phyloP scores from a whole-genome alignment of 257 asterid genomes.

The Solanum habrochaites region DNA sequence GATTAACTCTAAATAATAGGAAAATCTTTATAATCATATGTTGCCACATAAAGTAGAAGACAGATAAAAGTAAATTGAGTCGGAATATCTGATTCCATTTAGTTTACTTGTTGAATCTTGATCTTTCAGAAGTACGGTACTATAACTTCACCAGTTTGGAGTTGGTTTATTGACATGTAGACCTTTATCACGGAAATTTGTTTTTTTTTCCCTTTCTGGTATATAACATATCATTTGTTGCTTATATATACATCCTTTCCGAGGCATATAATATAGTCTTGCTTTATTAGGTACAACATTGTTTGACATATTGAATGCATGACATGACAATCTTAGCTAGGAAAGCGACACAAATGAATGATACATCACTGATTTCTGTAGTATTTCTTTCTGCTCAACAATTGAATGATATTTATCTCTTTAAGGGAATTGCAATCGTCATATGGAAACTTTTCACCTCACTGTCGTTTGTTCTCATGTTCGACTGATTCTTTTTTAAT shows the following conservation, averaged over 20 bases:
- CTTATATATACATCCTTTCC: background rate
- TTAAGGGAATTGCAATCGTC: background rate
- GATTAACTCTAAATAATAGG: background rate
- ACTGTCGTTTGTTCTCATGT: background rate
- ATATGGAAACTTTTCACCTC: background rate
- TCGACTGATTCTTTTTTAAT: background rate
- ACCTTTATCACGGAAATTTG: background rate
- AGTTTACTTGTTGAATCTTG: background rate
- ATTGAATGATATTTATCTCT: background rate
- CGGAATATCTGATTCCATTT: background rate
- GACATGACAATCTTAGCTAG: background rate
- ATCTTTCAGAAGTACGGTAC: background rate
- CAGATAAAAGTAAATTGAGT: background rate
- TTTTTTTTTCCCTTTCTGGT: background rate
- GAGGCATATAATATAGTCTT: background rate
- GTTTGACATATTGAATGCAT: background rate
- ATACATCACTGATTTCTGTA: background rate
- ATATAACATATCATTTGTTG: background rate
- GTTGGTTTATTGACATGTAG: background rate
- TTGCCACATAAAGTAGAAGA: background rate
- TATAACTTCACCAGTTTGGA: background rate
- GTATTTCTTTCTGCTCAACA: background rate
- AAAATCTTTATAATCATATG: background rate
- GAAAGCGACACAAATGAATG: background rate
- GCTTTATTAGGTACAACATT: background rate